phyloP scores from a whole-genome alignment of 331 rosid genomes.

The Erythrophleum ivorense region DNA sequence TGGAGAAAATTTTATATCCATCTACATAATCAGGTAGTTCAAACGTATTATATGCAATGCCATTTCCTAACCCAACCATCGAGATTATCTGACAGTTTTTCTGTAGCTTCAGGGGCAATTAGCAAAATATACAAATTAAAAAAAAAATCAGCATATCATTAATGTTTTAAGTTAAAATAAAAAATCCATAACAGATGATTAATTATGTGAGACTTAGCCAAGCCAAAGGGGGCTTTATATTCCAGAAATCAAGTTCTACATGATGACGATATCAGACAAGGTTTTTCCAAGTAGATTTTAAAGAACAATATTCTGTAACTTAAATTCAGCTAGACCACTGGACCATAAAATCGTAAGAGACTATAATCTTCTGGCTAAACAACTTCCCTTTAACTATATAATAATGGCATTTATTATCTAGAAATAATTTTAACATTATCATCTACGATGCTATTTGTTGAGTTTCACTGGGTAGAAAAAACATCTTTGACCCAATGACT shows the following conservation, averaged over 20 bases:
- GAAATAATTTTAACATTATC: not conserved
- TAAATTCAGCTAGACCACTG: not conserved
- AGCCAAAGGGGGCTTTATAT: slow-evolving; percentile 2
- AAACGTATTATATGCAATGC: not conserved
- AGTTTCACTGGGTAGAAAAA: no score
- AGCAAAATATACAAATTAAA: not conserved
- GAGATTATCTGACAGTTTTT: not conserved
- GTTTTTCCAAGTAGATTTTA: not conserved
- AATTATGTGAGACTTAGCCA: not conserved
- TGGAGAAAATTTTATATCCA: not conserved
- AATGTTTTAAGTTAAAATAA: not conserved
- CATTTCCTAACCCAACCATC: not conserved
- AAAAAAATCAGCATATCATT: not conserved
- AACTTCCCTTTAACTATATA: not conserved
- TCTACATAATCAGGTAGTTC: not conserved
- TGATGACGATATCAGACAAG: not conserved
- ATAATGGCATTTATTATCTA: not conserved
- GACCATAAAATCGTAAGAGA: not conserved
- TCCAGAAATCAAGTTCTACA: not conserved
- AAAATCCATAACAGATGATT: not conserved
- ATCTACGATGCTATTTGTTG: not conserved
- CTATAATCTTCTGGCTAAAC: not conserved
- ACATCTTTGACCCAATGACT: not conserved
- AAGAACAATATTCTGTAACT: slow-evolving; percentile 3
- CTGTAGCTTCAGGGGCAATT: not conserved